Base-by-base conservation (phyloP, 257 asterid species). In the Solanum peruvianum region DNA sequence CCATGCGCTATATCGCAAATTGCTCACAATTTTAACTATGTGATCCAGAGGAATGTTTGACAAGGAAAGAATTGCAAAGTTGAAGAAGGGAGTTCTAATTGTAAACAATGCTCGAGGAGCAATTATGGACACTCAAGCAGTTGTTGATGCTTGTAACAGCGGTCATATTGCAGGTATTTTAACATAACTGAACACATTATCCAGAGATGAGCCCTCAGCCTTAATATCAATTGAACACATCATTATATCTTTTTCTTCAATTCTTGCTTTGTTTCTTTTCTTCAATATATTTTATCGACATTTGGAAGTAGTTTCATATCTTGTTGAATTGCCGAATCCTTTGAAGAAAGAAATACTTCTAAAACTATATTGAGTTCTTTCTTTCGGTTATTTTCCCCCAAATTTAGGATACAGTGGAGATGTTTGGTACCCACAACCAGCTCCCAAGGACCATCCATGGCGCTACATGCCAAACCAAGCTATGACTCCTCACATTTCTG, bases 401-500 rank as follows among this genome's bases (percentile, higher is more conserved):
- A 25, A 47, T 83, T 18, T 86, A 96, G 99, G 99, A 31, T 97
- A 97, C 91, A 96, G 99, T 49, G 99, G 99, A 78, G 99, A 97
- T 88, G 99, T 96, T 87, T 97, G 99, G 99, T 73, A 93, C 91
- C 99, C 99, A 41, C 99, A 97, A 76, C 99, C 99, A 85, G 99
- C 99, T 64, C 99, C 99, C 9, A 97, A 96, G 94, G 99, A 97
- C 88, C 99, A 97, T 86, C 99, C 98, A 0, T 97, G 99, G 99
- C 91, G 99, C 39, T 94, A 95, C 96, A 97, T 97, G 99, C 99
- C 99, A 52, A 97, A 97, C 91, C 99, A 97, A 42, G 99, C 99
- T 10, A 97, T 97, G 99, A 97, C 99, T 80, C 99, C 99, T 80
- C 99, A 97, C 86, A 90, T 95, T 60, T 97, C 99, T 2, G 99